These are phyloP conservation scores for Bacidia gigantensis DNA, from an alignment of 495 filamentous ascomycete genomes.

Conservation along the genomic window DNA sequence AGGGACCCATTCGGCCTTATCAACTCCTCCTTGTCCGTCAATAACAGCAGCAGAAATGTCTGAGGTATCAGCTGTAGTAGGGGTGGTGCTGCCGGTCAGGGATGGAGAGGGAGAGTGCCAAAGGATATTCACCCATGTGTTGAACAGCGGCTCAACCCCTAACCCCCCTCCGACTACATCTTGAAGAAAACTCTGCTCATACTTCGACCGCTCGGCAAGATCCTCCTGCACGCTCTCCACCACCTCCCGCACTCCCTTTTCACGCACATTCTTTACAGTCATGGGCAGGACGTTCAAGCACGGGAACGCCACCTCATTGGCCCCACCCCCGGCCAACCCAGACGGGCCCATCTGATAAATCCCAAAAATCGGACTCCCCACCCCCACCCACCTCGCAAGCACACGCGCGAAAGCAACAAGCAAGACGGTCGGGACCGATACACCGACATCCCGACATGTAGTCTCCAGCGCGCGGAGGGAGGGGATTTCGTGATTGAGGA, in stretches of 20 bases:
- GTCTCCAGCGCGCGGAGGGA: constrained; percentile 11
- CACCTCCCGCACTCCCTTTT: neutral
- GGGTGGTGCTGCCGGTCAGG: neutral
- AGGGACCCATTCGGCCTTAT: too few relatives aligned
- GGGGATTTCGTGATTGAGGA: neutral
- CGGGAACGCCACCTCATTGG: constrained; percentile 18
- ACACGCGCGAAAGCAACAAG: constrained; percentile 22
- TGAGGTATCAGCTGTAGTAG: constrained; percentile 1
- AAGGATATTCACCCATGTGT: constrained; percentile 27
- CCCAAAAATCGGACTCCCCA: constrained; percentile 21
- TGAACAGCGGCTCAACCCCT: constrained; percentile 18
- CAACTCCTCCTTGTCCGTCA: constrained; percentile 7
- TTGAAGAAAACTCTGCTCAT: constrained; percentile 22
- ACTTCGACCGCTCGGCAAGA: constrained; percentile 21
- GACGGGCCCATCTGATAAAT: constrained; percentile 27
- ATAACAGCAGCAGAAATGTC: constrained; percentile 12
- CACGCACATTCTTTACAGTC: constrained; percentile 8
- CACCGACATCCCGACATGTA: constrained; percentile 11
- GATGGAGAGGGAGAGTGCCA: constrained; percentile 12
- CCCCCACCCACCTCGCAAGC: constrained; percentile 16
- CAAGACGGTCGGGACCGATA: constrained; percentile 22
- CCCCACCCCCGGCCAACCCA: constrained; percentile 14
- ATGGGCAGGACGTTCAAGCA: constrained; percentile 25
- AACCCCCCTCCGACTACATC: constrained; percentile 16
- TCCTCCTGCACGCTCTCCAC: constrained; percentile 17